Evolutionary conservation across 495 filamentous ascomycete species (phyloP), one percentile per base, ranked within the genome.

Genomic region (Trichoderma erinaceum): DNA sequence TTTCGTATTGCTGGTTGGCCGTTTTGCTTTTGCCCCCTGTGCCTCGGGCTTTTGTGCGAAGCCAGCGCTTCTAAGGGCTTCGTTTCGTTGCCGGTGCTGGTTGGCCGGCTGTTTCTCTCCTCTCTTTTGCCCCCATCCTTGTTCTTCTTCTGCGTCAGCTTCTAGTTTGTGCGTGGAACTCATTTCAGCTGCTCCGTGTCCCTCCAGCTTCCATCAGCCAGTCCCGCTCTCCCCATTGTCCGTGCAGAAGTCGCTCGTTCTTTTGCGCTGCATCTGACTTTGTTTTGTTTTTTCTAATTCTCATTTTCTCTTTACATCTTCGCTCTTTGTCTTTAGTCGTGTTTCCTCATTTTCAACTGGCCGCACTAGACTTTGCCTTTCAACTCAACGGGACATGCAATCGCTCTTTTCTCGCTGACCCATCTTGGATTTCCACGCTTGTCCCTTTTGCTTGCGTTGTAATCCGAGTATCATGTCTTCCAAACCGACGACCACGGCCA

Each of bases 191-290:
- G 15, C 18, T 25, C 23, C 21, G n/a, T 10, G 50, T 25, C 12
- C 11, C 18, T 61, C n/a, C 56, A 61, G 13, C 56, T 12, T 27
- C 25, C 56, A 61, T 11, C 50, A 61, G 56, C 25, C 56, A 61
- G 11, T 25, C 56, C 23, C 56, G 23, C 23, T 15, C 23, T 50
- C 48, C 48, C 7, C 16, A 38, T 46, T 56, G 50, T 13, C 56
- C 25, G 56, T 32, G 56, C 56, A 13, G 56, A 23, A 61, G 56
- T 52, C 48, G 21, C 56, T 61, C 56, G 56, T 61, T 61, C 56
- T 27, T 32, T 32, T 18, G 23, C n/a, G 44, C n/a, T 48, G 44
- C n/a, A 21, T 2, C 27, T 58, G 0, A 2, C 7, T 29, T 10
- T 23, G 52, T 15, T 32, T 18, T 21, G 4, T 7, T 38, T 38